A percentile compares a stretch with the other conserved stretches of the same genome.
Evolutionary conservation across 2,329 filamentous ascomycete species (phyloP).

Genomic region (Fusarium denticulatum): DNA sequence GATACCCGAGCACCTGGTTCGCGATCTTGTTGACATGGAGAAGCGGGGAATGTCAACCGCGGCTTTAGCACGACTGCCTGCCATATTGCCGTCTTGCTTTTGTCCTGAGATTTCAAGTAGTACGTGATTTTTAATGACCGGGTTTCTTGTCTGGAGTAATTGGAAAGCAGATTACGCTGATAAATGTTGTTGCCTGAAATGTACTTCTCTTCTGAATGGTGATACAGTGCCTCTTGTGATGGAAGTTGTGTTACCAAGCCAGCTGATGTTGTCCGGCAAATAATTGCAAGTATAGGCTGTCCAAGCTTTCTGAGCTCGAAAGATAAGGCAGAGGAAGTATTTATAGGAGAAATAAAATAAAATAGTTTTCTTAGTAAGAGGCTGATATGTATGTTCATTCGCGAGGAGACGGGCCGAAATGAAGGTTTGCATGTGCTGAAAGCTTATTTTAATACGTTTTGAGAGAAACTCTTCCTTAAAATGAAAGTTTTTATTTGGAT

Average conservation of each 20-base stretch:
- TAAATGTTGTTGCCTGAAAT: not conserved
- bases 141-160: not conserved
- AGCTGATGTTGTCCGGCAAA: not conserved
- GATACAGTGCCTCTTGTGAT: not conserved
- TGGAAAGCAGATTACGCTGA: not conserved
- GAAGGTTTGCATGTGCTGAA: not conserved
- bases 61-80: not conserved
- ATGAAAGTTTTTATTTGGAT: not conserved
- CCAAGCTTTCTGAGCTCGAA: not conserved
- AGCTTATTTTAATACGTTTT: not conserved
- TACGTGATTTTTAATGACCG: accelerated
- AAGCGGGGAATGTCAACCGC: too few relatives aligned
- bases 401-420: not conserved
- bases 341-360: not conserved
- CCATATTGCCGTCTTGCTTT: not conserved
- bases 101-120: not conserved
- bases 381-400: not conserved
- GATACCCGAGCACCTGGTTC: accelerated
- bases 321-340: not conserved
- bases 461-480: not conserved
- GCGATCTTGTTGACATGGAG: not conserved
- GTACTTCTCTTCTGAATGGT: not conserved
- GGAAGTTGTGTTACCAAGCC: not conserved
- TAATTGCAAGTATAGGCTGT: not conserved
- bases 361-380: accelerated